Evolutionary conservation across 345 rosid genomes (phyloP), one percentile per base, ranked within the genome.

Genomic region (Mercurialis annua): DNA sequence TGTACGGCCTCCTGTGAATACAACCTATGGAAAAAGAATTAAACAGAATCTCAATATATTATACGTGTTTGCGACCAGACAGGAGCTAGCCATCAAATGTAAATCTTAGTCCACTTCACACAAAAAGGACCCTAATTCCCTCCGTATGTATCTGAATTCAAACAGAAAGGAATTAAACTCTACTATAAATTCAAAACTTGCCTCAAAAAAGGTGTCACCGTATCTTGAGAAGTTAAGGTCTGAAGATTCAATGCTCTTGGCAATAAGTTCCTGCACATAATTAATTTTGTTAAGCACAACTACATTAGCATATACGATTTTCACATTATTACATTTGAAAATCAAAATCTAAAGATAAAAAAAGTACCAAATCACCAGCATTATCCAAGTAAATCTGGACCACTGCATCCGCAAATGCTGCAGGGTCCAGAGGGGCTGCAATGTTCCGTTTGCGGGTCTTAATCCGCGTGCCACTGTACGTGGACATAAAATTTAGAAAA

Each of bases 361-460:
- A 52, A 60, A 31, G 72, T 85, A 94, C 99, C 92, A 94, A 78
- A 86, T 94, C 96, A 81, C 99, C 99, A 87, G 82, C 95, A 86
- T 86, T 91, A 72, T 94, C 98, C 85, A 86, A 64, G 68, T 94
- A 94, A 64, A 94, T 91, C 93, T 85, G 90, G 82, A 94, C 90
- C 89, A 94, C 96, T 75, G 92, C 96, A 87, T 89, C 98, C 27
- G 99, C 83, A 81, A 91, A 91, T 29, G 95, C 89, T 72, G 97
- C 92, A 91, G 99, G 95, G 92, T 89, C 98, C 82, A 89, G 82
- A 11, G 99, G 98, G 17, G 93, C 93, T 10, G 98, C 89, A 61
- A 94, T 94, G 73, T 94, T 94, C 88, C 98, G 87, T 83, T 94
- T 94, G 97, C 98, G 97, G 98, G 98, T 82, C 98, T 94, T 94